phyloP scores from a whole-genome alignment of 805 yeast genomes.

The Wickerhamiella parazyma region DNA sequence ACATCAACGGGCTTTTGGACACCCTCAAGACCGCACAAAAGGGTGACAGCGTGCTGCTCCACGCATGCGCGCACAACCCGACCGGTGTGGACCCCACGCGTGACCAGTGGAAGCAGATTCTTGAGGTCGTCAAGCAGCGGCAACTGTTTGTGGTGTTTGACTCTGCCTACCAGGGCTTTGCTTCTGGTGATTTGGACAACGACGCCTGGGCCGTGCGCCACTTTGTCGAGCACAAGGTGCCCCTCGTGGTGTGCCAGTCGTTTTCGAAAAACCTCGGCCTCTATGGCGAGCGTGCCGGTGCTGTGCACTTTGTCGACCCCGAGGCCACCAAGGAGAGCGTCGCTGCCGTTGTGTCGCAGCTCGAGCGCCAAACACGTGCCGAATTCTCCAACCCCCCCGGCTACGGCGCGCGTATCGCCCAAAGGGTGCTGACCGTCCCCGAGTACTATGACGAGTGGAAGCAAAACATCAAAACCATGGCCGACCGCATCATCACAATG shows the following conservation, averaged over 20 bases:
- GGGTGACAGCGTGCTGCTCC: conserved; percentile 60
- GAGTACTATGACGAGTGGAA: conserved; percentile 63
- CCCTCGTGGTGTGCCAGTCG: conserved; percentile 60
- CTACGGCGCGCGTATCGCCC: conserved; percentile 84
- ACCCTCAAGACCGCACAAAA: conserved; percentile 43
- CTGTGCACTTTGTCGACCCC: conserved; percentile 46
- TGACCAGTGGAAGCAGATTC: conserved; percentile 68
- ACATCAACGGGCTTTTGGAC: conserved; percentile 46
- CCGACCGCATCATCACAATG: conserved; percentile 62
- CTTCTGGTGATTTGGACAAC: conserved; percentile 65
- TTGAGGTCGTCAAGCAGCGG: conserved; percentile 45
- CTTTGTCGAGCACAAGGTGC: conserved; percentile 30
- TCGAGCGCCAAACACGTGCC: conserved; percentile 73
- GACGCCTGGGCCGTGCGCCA: conserved; percentile 49
- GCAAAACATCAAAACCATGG: conserved; percentile 63
- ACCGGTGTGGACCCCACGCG: conserved; percentile 84
- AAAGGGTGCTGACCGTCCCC: conserved; percentile 51
- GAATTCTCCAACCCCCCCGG: conserved; percentile 89
- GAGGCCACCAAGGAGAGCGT: conserved; percentile 29
- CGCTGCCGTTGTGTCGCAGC: conserved; percentile 55
- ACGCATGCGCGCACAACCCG: conserved; percentile 96
- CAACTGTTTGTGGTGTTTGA: conserved; percentile 71
- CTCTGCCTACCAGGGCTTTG: conserved; percentile 93
- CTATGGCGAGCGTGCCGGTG: conserved; percentile 91
- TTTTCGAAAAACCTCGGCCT: conserved; percentile 93